Percentiles rank a stretch among this genome's conserved stretches.
Evolutionary conservation across 2,329 filamentous ascomycete genomes (phyloP).

Genomic region (Alternaria incomplexa): DNA sequence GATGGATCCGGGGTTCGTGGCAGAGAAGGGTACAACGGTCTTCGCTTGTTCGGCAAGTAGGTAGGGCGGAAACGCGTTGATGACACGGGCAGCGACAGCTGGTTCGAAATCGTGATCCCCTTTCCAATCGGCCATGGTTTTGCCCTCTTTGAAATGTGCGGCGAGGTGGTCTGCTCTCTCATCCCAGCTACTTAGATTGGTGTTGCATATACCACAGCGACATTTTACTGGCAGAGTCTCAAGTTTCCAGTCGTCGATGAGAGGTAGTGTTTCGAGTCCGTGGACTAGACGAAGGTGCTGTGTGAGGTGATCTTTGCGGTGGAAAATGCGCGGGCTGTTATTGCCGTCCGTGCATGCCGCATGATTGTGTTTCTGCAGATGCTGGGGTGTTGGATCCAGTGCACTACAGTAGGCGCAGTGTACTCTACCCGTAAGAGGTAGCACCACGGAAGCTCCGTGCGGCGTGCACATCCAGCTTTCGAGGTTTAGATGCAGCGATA

Average conservation of each 20-base stretch:
- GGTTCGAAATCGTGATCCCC: constrained; percentile 58
- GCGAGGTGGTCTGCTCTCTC: constrained; percentile 57
- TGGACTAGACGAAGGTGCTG: constrained; percentile 65
- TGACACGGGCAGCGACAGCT: constrained; percentile 50
- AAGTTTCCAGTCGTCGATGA: constrained; percentile 68
- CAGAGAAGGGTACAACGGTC: constrained; percentile 51
- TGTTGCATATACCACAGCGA: constrained; percentile 58
- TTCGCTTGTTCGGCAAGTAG: constrained; percentile 51
- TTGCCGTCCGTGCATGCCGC: constrained; percentile 68
- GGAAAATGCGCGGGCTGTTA: constrained; percentile 64
- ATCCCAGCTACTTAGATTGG: constrained; percentile 53
- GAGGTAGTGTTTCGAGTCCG: constrained; percentile 61
- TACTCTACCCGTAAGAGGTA: constrained; percentile 59
- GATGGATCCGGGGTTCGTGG: constrained; percentile 35
- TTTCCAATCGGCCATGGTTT: constrained; percentile 58
- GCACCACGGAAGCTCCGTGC: constrained; percentile 59
- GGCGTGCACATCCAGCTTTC: constrained; percentile 59
- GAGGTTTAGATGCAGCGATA: constrained; percentile 33
- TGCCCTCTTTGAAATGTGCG: constrained; percentile 58
- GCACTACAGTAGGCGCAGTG: constrained; percentile 63
- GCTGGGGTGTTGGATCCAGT: constrained; percentile 58
- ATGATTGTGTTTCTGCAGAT: constrained; percentile 64
- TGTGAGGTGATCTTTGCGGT: constrained; percentile 65
- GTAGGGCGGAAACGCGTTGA: constrained; percentile 55
- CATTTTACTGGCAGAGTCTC: constrained; percentile 57